Evolutionary conservation across 352 stramenopile genomes (phyloP).

Genomic region (Phytopythium kandeliae): DNA sequence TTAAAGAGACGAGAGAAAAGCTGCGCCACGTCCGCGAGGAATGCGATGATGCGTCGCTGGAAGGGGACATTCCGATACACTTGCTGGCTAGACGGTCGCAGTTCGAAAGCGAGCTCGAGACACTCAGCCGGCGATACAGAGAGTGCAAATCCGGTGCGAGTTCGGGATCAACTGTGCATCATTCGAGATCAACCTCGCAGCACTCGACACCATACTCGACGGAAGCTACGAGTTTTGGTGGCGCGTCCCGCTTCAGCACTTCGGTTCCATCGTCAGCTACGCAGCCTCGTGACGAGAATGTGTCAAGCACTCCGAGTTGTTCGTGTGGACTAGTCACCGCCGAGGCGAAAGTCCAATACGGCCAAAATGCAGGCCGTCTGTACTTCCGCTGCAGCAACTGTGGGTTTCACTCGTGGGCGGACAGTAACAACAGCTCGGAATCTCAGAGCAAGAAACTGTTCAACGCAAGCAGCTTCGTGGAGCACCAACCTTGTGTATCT

Average conservation of each 20-base stretch:
- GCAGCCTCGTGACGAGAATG: constrained; percentile 6
- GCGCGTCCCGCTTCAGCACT: constrained; percentile 4
- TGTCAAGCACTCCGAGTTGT: constrained; percentile 27
- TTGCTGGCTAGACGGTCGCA: constrained; percentile 36
- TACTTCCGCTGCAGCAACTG: constrained; percentile 75
- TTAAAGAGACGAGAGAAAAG: constrained; percentile 57
- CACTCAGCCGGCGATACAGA: constrained; percentile 51
- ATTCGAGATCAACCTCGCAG: background rate
- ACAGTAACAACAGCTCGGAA: constrained; percentile 22
- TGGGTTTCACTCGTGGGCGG: constrained; percentile 71
- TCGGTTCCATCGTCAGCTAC: constrained; percentile 1
- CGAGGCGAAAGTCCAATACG: constrained; percentile 58
- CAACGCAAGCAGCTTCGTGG: constrained; percentile 4
- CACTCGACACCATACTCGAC: constrained; percentile 7
- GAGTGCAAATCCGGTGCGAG: constrained; percentile 34
- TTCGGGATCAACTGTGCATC: constrained; percentile 5
- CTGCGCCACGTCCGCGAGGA: constrained; percentile 68
- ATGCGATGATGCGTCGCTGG: constrained; percentile 76
- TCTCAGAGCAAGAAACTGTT: constrained; percentile 8
- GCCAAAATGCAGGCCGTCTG: constrained; percentile 48
- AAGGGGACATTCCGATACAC: constrained; percentile 59
- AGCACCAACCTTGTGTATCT: constrained; percentile 33
- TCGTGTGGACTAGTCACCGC: constrained; percentile 59
- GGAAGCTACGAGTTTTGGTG: constrained; percentile 6
- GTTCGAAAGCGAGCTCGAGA: constrained; percentile 57